Base-by-base conservation (phyloP, 345 rosid genomes). In the Citrus unshiu region DNA sequence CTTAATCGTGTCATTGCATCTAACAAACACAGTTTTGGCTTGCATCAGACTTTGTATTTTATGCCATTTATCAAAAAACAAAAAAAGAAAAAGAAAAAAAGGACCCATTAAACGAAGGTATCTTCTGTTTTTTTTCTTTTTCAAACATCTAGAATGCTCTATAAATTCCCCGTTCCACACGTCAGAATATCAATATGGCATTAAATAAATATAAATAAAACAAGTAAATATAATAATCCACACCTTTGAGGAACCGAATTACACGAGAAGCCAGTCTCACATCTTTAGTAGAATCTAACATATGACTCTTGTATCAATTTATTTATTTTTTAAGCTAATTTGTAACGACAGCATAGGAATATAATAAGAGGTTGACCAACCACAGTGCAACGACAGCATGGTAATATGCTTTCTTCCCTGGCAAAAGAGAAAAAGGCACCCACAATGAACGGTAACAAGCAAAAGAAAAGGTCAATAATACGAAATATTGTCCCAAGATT, bases 391-490 rank as follows among this genome's bases (percentile, higher is more conserved):
- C 24, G 3, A 70, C 6, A 25, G n/a, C 46, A n/a, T 9, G n/a
- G 49, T 73, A 37, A 62, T 62, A 73, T 74, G 70, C 77, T 72
- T 34, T 72, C 75, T 40, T 29, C 29, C 46, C 70, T 43, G 68
- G 70, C 70, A 12, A 74, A 51, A 57, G 30, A 10, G 9, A 32
- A 19, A 19, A 65, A 65, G 69, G 18, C 57, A 14, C 40, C 77
- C 77, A 62, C 77, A 46, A 61, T 43, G 25, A 40, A 60, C 27
- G 76, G 76, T 37, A 39, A 58, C 9, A 39, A 61, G 18, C 39
- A 61, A 40, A 74, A 40, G 77, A 39, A 43, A 43, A 2, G 1
- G 16, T 54, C 39, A 43, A 25, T 40, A 62, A 62, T 9, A 3
- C 7, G 61, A 21, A 75, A 32, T 57, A 12, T 43, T 29, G 61